These are phyloP conservation scores for Talaromyces sp. DNA, from an alignment of 2,329 filamentous ascomycete species.

Conservation along the genomic window DNA sequence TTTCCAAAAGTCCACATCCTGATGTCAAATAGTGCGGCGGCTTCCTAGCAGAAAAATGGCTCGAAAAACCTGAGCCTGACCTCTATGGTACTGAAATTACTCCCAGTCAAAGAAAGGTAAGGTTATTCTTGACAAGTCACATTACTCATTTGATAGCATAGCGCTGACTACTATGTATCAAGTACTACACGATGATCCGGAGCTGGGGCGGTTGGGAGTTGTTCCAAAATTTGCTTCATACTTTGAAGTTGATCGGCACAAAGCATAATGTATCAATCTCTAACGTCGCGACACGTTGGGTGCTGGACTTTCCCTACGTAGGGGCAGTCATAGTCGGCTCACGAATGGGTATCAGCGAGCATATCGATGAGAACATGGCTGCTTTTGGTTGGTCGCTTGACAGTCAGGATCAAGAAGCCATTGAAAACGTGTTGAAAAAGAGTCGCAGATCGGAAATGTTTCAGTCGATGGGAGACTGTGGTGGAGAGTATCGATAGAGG, in stretches of 20 bases:
- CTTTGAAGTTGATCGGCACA: slow-evolving; percentile 4
- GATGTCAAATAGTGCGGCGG: slow-evolving; percentile 15
- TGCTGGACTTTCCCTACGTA: slow-evolving; percentile 14
- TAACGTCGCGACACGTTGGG: slow-evolving; percentile 19
- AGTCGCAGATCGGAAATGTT: slow-evolving; percentile 13
- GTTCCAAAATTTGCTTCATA: slow-evolving; percentile 9
- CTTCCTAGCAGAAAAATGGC: slow-evolving; percentile 18
- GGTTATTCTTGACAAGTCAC: too few relatives aligned
- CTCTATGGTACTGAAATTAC: slow-evolving; percentile 17
- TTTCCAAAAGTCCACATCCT: neutral
- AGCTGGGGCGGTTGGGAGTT: slow-evolving; percentile 16
- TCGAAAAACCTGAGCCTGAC: slow-evolving; percentile 9
- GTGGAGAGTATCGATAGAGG: slow-evolving; percentile 15
- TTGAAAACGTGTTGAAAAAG: slow-evolving; percentile 9
- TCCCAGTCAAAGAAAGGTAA: slow-evolving; percentile 19
- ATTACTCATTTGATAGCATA: neutral
- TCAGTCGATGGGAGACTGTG: slow-evolving; percentile 17
- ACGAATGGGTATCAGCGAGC: slow-evolving; percentile 18
- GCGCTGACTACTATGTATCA: neutral
- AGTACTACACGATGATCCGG: slow-evolving; percentile 19
- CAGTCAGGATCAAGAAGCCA: slow-evolving; percentile 2
- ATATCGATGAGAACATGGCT: slow-evolving; percentile 15
- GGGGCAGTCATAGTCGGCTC: slow-evolving; percentile 17
- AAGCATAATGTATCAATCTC: slow-evolving; percentile 18
- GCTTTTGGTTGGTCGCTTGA: slow-evolving; percentile 19